These are phyloP conservation scores for Eucalyptus cladocalyx DNA, from an alignment of 345 rosid species.

Conservation along the genomic window DNA sequence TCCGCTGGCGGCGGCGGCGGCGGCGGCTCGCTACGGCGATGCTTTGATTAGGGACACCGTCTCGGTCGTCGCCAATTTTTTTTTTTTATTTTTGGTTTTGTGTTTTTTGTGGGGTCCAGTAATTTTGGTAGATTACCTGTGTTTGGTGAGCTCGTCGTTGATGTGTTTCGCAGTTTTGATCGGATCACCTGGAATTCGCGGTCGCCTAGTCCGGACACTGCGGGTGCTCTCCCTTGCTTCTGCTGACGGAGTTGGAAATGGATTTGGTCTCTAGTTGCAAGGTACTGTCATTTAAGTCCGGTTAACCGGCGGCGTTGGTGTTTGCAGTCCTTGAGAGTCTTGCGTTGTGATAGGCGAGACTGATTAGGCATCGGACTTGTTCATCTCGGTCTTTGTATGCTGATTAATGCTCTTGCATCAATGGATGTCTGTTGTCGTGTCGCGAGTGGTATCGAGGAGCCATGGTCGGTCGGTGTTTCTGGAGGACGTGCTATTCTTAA, in stretches of 20 bases:
- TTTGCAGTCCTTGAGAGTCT: not conserved
- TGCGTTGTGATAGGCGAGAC: not conserved
- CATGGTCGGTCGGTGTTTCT: not conserved
- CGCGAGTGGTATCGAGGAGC: too few species aligned
- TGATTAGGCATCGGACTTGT: not conserved
- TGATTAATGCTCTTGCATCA: not conserved
- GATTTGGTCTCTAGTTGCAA: conserved; percentile 73
- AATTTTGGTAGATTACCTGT: not conserved
- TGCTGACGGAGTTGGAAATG: conserved; percentile 21
- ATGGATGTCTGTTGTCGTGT: not conserved
- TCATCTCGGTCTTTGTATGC: not conserved
- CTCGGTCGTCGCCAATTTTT: not conserved
- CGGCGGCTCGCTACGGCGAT: not conserved
- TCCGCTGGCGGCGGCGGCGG: not conserved
- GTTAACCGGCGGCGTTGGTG: not conserved
- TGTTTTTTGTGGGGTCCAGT: not conserved
- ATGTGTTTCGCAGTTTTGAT: not conserved
- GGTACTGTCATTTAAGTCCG: conserved; percentile 20
- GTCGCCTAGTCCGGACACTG: not conserved
- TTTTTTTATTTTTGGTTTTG: too few species aligned
- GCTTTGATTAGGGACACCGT: not conserved
- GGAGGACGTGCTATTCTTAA: not conserved
- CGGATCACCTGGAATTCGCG: not conserved
- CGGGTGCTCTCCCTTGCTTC: not conserved
- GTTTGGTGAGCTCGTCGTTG: not conserved